Percentiles rank a stretch among this genome's conserved stretches.
Conservation (phyloP, 2,329 filamentous ascomycete species). For the Talaromyces piceae region DNA sequence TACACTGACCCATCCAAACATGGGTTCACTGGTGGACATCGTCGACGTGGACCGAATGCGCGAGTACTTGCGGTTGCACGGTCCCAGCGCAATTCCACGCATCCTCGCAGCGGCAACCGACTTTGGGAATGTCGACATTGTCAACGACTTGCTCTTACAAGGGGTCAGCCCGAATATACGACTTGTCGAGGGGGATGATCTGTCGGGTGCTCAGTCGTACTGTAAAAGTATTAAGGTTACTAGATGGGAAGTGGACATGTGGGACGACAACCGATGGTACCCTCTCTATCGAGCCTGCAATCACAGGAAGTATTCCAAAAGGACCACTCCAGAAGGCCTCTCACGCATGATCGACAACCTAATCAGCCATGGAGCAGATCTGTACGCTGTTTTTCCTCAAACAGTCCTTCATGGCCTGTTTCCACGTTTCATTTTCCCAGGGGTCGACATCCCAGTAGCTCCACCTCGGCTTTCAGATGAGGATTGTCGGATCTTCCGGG, state of each 20-base stretch:
- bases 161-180: not conserved
- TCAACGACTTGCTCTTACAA: not conserved
- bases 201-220: not conserved
- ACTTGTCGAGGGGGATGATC: not conserved
- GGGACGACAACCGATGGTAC: not conserved
- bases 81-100: not conserved
- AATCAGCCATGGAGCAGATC: not conserved
- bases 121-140: not conserved
- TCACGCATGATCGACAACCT: not conserved
- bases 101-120: not conserved
- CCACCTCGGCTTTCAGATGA: not conserved
- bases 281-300: not conserved
- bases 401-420: not conserved
- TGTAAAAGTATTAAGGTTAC: not conserved
- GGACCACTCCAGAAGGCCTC: not conserved
- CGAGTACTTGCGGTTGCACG: not conserved
- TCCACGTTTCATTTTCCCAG: not conserved
- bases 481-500: not conserved
- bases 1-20: not conserved
- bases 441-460: not conserved
- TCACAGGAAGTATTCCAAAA: not conserved
- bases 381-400: not conserved
- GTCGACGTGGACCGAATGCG: not conserved
- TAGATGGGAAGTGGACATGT: not conserved
- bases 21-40: not conserved